Evolutionary conservation across 129 eudicot species (phyloP).

Genomic region (Chrysanthemum lavandulifolium): DNA sequence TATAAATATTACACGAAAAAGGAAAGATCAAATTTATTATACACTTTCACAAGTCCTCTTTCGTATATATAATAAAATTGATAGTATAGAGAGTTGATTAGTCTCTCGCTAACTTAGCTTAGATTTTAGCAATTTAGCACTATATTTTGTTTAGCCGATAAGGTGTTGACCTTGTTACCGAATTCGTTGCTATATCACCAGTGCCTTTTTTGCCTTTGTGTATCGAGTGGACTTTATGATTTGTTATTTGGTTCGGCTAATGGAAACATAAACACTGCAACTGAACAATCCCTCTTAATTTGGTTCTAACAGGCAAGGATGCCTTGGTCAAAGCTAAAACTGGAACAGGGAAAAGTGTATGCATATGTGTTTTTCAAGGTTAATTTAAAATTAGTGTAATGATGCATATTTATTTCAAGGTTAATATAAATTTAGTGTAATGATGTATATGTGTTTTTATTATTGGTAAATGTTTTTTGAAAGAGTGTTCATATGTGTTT

Average conservation of each 20-base stretch:
- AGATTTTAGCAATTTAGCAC: not conserved
- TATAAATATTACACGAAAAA: not conserved
- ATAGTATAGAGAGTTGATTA: not conserved
- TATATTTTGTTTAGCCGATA: not conserved
- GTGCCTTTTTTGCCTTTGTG: not conserved
- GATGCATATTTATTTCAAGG: no score
- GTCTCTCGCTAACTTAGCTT: not conserved
- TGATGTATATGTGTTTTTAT: no score
- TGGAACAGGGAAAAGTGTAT: slow-evolving; percentile 93
- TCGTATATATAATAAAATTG: not conserved
- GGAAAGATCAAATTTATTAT: not conserved
- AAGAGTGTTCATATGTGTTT: no score
- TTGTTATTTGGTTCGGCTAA: no score
- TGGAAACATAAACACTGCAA: no score
- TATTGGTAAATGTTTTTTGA: no score
- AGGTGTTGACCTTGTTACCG: not conserved
- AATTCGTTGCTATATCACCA: not conserved
- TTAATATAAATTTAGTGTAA: no score
- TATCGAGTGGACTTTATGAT: no score
- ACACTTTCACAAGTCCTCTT: slow-evolving; percentile 7
- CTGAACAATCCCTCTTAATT: slow-evolving; percentile 16
- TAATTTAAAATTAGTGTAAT: no score
- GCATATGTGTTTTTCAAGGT: no score
- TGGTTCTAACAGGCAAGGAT: slow-evolving; percentile 63
- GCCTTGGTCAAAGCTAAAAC: slow-evolving; percentile 87